Conservation (phyloP, 768 basidiomycete species). For the Aureoboletus auriporus region DNA sequence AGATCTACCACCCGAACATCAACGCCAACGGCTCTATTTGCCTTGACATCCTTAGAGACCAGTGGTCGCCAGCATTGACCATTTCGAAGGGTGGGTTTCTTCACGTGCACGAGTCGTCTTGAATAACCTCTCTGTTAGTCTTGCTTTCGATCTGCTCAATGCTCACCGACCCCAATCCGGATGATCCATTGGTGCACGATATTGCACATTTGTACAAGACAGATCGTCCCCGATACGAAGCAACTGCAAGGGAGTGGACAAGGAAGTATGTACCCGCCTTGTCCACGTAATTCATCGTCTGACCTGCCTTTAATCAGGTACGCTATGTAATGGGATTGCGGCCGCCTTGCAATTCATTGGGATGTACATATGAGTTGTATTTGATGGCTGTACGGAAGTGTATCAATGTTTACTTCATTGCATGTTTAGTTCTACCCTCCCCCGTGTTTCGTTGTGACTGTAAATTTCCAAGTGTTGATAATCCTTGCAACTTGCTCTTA, state of each 20-base stretch:
- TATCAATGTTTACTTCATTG: conserved; percentile 31
- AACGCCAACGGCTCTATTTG: conserved; percentile 99
- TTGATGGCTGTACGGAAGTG: conserved; percentile 28
- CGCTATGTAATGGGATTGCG: conserved; percentile 46
- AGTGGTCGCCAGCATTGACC: conserved; percentile 98
- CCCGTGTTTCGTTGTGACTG: conserved; percentile 15
- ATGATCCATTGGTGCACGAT: conserved; percentile 97
- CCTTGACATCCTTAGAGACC: conserved; percentile 96
- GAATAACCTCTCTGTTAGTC: conserved; percentile 44
- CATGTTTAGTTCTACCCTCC: conserved; percentile 32
- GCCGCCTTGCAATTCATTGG: conserved; percentile 20
- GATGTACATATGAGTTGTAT: conserved; percentile 28
- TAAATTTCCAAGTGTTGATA: conserved; percentile 17
- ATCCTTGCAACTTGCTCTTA: not conserved
- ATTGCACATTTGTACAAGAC: conserved; percentile 99
- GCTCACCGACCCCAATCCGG: conserved; percentile 98
- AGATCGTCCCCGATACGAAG: conserved; percentile 93
- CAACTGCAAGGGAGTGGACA: conserved; percentile 98
- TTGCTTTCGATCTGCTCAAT: conserved; percentile 98
- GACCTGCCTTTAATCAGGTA: conserved; percentile 29
- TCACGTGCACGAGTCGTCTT: not conserved
- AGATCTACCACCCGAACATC: conserved; percentile 99
- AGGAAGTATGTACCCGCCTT: conserved; percentile 73
- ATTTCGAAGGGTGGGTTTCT: conserved; percentile 88
- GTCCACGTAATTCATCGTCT: not conserved